Conservation (phyloP, 2,329 filamentous ascomycete genomes). For the Cucurbitaria berberidis region DNA sequence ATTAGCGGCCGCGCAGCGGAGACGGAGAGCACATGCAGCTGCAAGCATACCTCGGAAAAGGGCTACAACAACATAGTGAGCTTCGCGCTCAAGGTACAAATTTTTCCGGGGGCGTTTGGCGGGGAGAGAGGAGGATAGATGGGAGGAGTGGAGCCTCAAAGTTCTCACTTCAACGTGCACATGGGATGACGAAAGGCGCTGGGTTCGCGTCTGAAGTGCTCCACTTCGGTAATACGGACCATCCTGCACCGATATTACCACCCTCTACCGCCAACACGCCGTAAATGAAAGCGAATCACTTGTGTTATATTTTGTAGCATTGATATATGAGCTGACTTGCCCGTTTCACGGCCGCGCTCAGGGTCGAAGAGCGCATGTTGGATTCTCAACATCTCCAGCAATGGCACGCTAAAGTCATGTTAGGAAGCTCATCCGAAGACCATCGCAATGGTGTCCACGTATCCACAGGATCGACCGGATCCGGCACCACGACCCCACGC, state of each 20-base stretch:
- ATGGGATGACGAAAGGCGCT: conserved; percentile 17
- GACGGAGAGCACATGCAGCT: conserved; percentile 3
- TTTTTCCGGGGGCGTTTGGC: conserved; percentile 17
- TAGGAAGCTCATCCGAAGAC: background rate
- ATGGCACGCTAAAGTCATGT: background rate
- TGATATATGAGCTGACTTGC: background rate
- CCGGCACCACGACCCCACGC: background rate
- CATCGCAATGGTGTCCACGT: background rate
- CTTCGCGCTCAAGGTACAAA: conserved; percentile 14
- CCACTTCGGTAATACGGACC: conserved; percentile 18
- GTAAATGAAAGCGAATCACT: background rate
- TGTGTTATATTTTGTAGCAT: background rate
- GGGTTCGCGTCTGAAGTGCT: conserved; percentile 13
- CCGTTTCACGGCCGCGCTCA: background rate
- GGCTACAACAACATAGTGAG: conserved; percentile 20
- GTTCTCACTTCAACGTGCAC: conserved; percentile 20
- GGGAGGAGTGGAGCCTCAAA: conserved; percentile 23
- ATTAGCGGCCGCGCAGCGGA: conserved; percentile 29
- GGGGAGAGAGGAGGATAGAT: conserved; percentile 10
- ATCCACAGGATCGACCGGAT: background rate
- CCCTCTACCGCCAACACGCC: background rate
- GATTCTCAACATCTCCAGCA: background rate
- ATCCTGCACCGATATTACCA: conserved; percentile 1
- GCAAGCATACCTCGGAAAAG: conserved; percentile 15
- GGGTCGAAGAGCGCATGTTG: background rate